Evolutionary conservation across 352 stramenopile species (phyloP), one percentile per base, ranked within the genome.

Genomic region (Phytopythium aichiense): DNA sequence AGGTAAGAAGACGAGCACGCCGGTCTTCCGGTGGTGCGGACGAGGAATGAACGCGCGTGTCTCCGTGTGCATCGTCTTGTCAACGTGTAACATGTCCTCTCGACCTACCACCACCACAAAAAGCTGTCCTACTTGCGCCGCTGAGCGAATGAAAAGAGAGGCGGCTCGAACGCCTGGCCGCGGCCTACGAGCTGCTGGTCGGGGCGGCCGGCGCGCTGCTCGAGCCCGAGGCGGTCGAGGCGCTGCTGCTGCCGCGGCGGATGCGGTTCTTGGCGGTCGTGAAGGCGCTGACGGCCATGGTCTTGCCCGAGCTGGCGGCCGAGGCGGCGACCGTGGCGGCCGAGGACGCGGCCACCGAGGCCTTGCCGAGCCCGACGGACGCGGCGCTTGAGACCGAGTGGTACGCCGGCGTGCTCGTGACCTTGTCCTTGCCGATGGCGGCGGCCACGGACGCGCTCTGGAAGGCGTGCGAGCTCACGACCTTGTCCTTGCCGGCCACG

Each of bases 371-470:
- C 28, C 73, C 70, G 23, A 79, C 71, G 9, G 48, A 60, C 5
- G 73, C 73, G n/a, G 73, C 73, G 1, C 51, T 67, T 2, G 52
- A 43, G 12, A 58, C 52, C 33, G 52, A 22, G 52, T 58, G 52
- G 52, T 58, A 58, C 52, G 52, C 52, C 9, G 52, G 52, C 42
- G 71, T 79, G 50, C 68, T 68, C 59, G 76, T 78, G 57, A 81
- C 73, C 48, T 79, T 79, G 31, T 58, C 52, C 33, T 58, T 58
- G 30, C 73, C 70, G 9, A 76, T 59, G 5, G 58, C 48, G 22
- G 73, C 73, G 42, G 67, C 73, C 33, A 76, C 61, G 13, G 73
- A 72, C 22, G 73, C 73, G 50, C 58, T 68, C 56, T 81, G 73
- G 64, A 71, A 78, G 9, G 60, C 60, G 31, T 75, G 64, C 13